Evolutionary conservation across 208 protist species (phyloP).

Genomic region (Angomonas desouzai): DNA sequence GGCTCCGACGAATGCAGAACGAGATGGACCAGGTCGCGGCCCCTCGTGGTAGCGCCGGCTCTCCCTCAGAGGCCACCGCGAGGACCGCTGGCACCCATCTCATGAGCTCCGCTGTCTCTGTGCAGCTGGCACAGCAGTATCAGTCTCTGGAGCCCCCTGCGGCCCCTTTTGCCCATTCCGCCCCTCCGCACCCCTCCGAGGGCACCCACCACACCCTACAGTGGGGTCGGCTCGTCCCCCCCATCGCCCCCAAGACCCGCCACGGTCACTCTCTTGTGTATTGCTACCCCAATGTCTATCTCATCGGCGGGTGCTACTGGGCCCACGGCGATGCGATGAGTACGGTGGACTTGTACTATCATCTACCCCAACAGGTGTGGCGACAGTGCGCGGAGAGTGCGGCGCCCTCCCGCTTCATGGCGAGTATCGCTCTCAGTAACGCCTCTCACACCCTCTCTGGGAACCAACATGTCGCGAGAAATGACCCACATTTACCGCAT

Average conservation of each 20-base stretch:
- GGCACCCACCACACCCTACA: slow-evolving; percentile 20
- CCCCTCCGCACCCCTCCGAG: background rate
- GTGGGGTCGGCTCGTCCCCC: slow-evolving; percentile 25
- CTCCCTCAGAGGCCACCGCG: background rate
- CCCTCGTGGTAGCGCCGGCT: background rate
- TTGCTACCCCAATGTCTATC: slow-evolving; percentile 31
- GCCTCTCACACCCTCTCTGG: slow-evolving; percentile 9
- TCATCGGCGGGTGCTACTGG: slow-evolving; percentile 60
- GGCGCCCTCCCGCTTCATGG: slow-evolving; percentile 41
- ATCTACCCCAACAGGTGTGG: slow-evolving; percentile 25
- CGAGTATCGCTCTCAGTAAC: slow-evolving; percentile 35
- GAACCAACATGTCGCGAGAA: background rate
- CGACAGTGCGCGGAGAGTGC: slow-evolving; percentile 26
- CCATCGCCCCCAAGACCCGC: slow-evolving; percentile 33
- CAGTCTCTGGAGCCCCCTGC: background rate
- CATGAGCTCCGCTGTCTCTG: background rate
- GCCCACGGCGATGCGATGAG: slow-evolving; percentile 43
- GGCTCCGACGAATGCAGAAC: slow-evolving; percentile 18
- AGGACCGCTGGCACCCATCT: background rate
- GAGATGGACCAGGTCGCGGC: slow-evolving; percentile 2
- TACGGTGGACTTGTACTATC: slow-evolving; percentile 36
- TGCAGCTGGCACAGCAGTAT: background rate
- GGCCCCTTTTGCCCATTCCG: background rate
- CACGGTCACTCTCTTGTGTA: slow-evolving; percentile 61
- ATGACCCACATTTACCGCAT: background rate